Base-by-base conservation (phyloP, 768 basidiomycete species). In the Lactarius deliciosus region DNA sequence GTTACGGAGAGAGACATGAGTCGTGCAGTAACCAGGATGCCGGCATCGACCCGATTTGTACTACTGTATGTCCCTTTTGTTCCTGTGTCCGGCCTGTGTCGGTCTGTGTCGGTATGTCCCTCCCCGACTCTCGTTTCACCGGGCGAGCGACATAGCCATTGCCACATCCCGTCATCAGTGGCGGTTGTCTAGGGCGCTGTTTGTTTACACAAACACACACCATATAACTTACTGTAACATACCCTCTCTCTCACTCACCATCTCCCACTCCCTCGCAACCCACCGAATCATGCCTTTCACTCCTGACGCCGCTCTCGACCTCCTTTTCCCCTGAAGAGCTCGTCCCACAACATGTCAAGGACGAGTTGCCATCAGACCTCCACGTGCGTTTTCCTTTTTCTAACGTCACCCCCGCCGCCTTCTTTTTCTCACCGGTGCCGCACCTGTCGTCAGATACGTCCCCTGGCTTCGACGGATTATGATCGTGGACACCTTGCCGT, bases 381-480 rank as follows among this genome's bases (percentile, higher is more conserved):
- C 89, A 91, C 74, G 90, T 92, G 74, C 68, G 83, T 78, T 11
- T 32, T 55, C 34, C 16, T 10, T n/a, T 30, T 5, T 4, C 40
- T 30, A 13, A 57, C 25, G 41, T 57, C 36, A 11, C 25, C 5
- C 30, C 16, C 20, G 8, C 45, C 45, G 2, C 13, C n/a, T 34
- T 22, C 3, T 9, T 16, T 47, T 47, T n/a, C 25, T 28, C 40
- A 62, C 30, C 30, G n/a, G 18, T 25, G 20, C 16, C 50, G 16
- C 28, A 9, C 7, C 8, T 30, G 16, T 15, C 28, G 30, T 32
- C 64, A 97, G 96, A 86, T 98, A 28, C 94, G 97, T 58, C 97
- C 97, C 0, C 82, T 99, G 22, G 86, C 94, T 0, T 86, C 87
- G 28, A 87, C 90, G 7, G 97, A 99, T 81, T 85, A 94, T 78